Base-by-base conservation (phyloP, 1,284 basidiomycete species). In the Cryptococcus sp. region DNA sequence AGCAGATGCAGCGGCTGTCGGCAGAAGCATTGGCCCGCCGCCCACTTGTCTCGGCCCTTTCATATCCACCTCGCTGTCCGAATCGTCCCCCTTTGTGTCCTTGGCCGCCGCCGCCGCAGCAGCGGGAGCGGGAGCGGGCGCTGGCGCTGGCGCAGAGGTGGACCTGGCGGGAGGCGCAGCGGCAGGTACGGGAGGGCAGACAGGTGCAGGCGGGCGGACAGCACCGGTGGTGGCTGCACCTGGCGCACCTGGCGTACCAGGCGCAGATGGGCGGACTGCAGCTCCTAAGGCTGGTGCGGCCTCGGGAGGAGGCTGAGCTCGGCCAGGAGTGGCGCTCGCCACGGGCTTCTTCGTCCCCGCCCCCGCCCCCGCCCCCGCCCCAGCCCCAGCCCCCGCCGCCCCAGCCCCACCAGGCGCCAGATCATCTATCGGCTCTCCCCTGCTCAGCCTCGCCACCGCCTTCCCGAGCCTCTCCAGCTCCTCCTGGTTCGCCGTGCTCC, bases 391-490 rank as follows among this genome's bases (percentile, higher is more conserved):
- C 9, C 13, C 20, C 36, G 6, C 46, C 39, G 37, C n/a, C n/a
- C n/a, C n/a, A n/a, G n/a, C n/a, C n/a, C n/a, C n/a, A n/a, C n/a
- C 44, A 36, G 56, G 59, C 3, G 59, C 59, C 6, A 61, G 23
- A 53, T 61, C 59, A 35, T 57, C 56, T 12, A 61, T 57, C 2
- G 59, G 53, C 49, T 75, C 70, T 1, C 73, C 71, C 50, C 65
- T 56, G 15, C 66, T 68, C 11, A 75, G 55, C 15, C 70, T 60
- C 0, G 61, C 70, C 0, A 76, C 73, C 0, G 72, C 68, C 6
- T 69, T 62, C 4, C 71, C 72, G 3, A 76, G 56, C 35, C 71
- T 68, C 4, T 71, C 70, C 23, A 76, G 59, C 58, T 76, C 73
- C 24, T 72, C 72, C 52, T 72, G 72, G 50, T 60, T 69, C 3